Percentiles rank a stretch among this genome's conserved stretches.
Conservation (phyloP, 2,329 filamentous ascomycete species). For the Knufia petricola region DNA sequence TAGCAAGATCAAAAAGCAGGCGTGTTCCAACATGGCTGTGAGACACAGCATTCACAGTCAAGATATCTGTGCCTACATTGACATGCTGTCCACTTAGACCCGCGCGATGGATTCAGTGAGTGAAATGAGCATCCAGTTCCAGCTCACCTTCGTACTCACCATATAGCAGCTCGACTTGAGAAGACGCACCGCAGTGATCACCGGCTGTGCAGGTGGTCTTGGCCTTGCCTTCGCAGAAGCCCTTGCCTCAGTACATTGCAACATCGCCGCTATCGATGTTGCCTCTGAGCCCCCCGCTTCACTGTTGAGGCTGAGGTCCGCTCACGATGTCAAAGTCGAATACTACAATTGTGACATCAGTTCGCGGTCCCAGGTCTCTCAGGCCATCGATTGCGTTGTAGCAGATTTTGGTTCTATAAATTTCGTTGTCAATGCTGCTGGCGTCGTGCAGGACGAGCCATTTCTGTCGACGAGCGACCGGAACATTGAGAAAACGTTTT, state of each 20-base stretch:
- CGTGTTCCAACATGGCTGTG: too few species aligned
- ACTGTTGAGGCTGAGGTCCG: constrained; percentile 7
- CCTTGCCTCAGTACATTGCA: constrained; percentile 16
- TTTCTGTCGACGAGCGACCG: constrained; percentile 23
- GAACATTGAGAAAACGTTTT: constrained; percentile 27
- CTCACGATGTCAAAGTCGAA: constrained; percentile 4
- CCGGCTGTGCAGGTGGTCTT: constrained; percentile 22
- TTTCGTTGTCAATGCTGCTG: constrained; percentile 24
- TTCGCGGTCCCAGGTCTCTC: neutral
- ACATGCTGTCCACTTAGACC: too few species aligned
- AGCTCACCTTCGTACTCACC: neutral
- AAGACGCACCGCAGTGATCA: constrained; percentile 21
- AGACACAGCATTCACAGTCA: too few species aligned
- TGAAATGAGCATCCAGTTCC: too few species aligned
- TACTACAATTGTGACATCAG: constrained; percentile 13
- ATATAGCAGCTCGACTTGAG: constrained; percentile 6
- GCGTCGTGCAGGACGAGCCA: constrained; percentile 24
- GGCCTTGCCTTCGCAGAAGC: constrained; percentile 21
- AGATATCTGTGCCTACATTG: too few species aligned
- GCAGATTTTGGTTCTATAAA: constrained; percentile 11
- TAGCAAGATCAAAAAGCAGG: too few species aligned
- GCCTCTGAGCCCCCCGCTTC: constrained; percentile 4
- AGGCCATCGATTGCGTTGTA: constrained; percentile 4
- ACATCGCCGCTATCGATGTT: constrained; percentile 17
- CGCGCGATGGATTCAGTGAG: too few species aligned